Evolutionary conservation across 176 grass and related monocot species (phyloP), one percentile per base, ranked within the genome.

Genomic region (Phoenix dactylifera): DNA sequence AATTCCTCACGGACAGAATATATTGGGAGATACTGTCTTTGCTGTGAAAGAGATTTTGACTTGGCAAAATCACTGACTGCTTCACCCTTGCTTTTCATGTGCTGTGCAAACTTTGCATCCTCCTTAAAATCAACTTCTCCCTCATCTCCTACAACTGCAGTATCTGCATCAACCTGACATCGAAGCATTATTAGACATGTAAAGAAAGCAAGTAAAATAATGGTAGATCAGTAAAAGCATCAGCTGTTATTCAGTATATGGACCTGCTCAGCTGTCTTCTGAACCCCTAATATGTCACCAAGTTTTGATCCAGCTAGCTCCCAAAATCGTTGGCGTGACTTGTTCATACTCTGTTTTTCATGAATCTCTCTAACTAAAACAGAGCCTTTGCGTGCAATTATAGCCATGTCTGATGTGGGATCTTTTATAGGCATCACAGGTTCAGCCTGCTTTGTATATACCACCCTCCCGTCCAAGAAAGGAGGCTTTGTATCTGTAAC

Each of bases 11-110:
- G 84, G 19, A 97, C 81, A 52, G 93, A 91, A 74, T 75, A 97
- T 88, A 97, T 97, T 4, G 93, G 93, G 58, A 97, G 93, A 82
- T 97, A 97, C 22, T 97, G 93, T 59, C 93, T 88, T 73, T 97
- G 93, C 67, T 97, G 87, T 76, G 81, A 70, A 82, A 97, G 66
- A 64, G 93, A 97, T 78, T 91, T 97, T 74, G 79, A 88, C 78
- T 65, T 91, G 26, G 93, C 93, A 80, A 97, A 97, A 26, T 97
- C 93, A 78, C 93, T 92, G n/a, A 97, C 93, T 59, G 84, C 93
- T 65, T 97, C 87, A 76, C 62, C 76, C 63, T 97, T 97, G 58
- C 80, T 84, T 54, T 91, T 88, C 81, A 97, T 62, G 67, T 97
- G 93, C 58, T 85, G 84, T 55, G 83, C 86, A 80, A 97, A 97